phyloP scores from a whole-genome alignment of 2,329 filamentous ascomycete genomes.

The Trichoderma citrinoviride region DNA sequence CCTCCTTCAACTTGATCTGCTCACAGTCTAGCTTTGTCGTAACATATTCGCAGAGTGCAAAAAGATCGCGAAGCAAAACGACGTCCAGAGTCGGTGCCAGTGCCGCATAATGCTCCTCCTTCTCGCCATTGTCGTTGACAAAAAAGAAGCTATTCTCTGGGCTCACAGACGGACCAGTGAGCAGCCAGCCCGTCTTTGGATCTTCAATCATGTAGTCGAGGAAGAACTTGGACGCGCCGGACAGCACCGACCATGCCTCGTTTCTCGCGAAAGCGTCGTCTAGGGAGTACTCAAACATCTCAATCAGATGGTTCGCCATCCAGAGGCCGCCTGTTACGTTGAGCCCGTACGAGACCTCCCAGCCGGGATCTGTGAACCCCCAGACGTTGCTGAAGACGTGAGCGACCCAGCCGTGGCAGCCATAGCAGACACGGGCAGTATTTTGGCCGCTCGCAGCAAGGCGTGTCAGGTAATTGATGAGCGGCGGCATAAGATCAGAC shows the following conservation, averaged over 20 bases:
- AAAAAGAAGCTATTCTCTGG: conserved; percentile 21
- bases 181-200: conserved; percentile 15
- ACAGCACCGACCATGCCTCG: not conserved
- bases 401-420: conserved; percentile 17
- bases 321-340: conserved; percentile 21
- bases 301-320: conserved; percentile 17
- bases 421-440: conserved; percentile 14
- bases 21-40: not conserved
- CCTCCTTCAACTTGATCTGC: not conserved
- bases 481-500: conserved; percentile 14
- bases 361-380: conserved; percentile 19
- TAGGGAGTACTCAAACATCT: conserved; percentile 17
- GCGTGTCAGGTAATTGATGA: not conserved
- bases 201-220: conserved; percentile 22
- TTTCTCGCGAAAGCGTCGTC: conserved; percentile 1
- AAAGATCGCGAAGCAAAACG: conserved; percentile 17
- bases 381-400: conserved; percentile 21
- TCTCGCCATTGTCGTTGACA: not conserved
- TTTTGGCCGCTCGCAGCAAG: conserved; percentile 6
- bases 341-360: conserved; percentile 18
- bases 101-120: conserved; percentile 10
- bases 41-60: conserved; percentile 12
- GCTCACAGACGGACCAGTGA: conserved; percentile 18
- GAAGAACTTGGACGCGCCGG: conserved; percentile 12
- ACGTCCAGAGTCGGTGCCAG: conserved; percentile 19